A percentile compares a stretch with the other conserved stretches of the same genome.
Evolutionary conservation across 108 stramenopile species (phyloP).

Genomic region (Pseudonitzschia delicatissima): DNA sequence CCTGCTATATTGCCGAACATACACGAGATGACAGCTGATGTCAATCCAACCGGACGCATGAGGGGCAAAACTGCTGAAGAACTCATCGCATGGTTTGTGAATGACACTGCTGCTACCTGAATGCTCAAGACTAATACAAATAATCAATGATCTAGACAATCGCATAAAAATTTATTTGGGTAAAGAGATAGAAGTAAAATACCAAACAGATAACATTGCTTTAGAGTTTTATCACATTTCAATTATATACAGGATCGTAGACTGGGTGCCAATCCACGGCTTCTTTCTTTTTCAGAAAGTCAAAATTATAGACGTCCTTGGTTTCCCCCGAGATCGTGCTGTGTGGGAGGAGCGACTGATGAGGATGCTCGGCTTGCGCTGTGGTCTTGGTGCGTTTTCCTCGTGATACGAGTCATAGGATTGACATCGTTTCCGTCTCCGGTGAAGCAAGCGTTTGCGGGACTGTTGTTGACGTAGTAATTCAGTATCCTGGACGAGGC

Average conservation of each 20-base stretch:
- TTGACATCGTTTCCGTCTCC: slow-evolving; percentile 15
- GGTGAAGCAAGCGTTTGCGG: slow-evolving; percentile 1
- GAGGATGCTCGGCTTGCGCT: neutral
- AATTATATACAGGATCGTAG: neutral
- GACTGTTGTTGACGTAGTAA: slow-evolving; percentile 76
- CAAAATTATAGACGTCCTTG: slow-evolving; percentile 29
- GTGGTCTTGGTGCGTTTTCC: slow-evolving; percentile 59
- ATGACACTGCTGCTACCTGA: neutral
- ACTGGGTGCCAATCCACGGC: neutral
- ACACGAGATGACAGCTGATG: slow-evolving; percentile 21
- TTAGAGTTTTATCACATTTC: neutral
- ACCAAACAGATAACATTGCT: no score
- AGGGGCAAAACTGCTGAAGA: neutral
- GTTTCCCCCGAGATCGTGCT: slow-evolving; percentile 32
- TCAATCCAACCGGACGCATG: slow-evolving; percentile 12
- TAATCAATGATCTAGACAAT: no score
- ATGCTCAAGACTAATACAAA: no score
- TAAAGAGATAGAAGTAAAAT: no score
- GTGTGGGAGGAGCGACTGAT: slow-evolving; percentile 13
- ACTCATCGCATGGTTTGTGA: slow-evolving; percentile 14
- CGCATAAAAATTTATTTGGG: no score
- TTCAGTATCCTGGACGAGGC: slow-evolving; percentile 82
- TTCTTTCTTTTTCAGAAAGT: no score
- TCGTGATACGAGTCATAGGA: slow-evolving; percentile 55
- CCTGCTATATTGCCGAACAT: slow-evolving; percentile 18